phyloP scores from a whole-genome alignment of 805 yeast species.

The Osmozyma mogii region DNA sequence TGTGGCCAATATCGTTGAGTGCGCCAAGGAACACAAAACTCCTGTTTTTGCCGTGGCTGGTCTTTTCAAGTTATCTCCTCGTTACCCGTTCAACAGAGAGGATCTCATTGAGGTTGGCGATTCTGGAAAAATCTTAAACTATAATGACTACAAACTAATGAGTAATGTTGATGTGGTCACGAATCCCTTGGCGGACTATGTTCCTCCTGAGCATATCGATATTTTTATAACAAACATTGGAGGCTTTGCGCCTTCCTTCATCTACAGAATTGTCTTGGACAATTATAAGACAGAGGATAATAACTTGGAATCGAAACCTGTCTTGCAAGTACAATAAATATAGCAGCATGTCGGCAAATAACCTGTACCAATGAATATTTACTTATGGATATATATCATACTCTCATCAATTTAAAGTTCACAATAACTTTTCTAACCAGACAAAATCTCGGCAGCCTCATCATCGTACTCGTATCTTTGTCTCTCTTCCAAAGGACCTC shows the following conservation, averaged over 20 bases:
- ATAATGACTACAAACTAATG: conserved; percentile 59
- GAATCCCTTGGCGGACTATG: conserved; percentile 85
- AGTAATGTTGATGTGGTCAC: conserved; percentile 68
- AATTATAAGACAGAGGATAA: conserved; percentile 85
- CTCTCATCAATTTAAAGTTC: too few species aligned
- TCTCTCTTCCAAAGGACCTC: conserved; percentile 28
- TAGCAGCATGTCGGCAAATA: too few species aligned
- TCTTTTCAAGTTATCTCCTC: conserved; percentile 82
- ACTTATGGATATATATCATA: too few species aligned
- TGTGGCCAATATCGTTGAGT: conserved; percentile 86
- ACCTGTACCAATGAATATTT: too few species aligned
- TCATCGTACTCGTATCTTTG: conserved; percentile 30
- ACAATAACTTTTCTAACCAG: too few species aligned
- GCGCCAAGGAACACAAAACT: conserved; percentile 92
- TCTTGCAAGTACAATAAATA: too few species aligned
- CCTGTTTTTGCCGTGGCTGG: conserved; percentile 97
- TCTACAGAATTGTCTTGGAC: conserved; percentile 90
- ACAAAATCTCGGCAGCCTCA: conserved; percentile 25
- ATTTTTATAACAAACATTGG: conserved; percentile 93
- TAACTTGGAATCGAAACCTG: too few species aligned
- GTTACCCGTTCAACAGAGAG: conserved; percentile 84
- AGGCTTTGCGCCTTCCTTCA: conserved; percentile 93
- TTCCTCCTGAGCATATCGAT: conserved; percentile 90
- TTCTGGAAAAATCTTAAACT: conserved; percentile 79
- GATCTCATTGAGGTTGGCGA: conserved; percentile 86